Evolutionary conservation across 306 rosid genomes (phyloP), one percentile per base, ranked within the genome.

Genomic region (Vachellia collinsii): DNA sequence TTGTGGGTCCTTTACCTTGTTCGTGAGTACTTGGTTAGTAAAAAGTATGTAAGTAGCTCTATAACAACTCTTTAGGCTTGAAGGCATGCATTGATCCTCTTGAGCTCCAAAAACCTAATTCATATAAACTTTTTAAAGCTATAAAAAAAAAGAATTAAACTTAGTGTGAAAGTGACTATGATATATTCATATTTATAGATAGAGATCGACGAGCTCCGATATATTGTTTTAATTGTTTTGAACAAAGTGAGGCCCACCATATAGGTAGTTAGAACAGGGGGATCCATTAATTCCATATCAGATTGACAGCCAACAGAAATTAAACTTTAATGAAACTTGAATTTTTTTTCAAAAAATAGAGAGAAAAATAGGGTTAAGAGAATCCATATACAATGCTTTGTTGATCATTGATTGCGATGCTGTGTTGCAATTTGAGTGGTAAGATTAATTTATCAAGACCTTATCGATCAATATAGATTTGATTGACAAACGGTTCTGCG

Each of bases 401-500:
- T 51, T 51, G 58, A 54, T 54, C 7, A 3, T 0, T 54, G 8
- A 13, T 19, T 19, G 11, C 42, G 68, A 61, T 44, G 54, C 14
- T 83, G 69, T 69, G 68, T 77, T 84, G 70, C 22, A 87, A 74
- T 58, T 34, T 58, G 84, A 83, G 89, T 25, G 90, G 87, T 85
- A 83, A 84, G 93, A 86, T 86, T 69, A 84, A 75, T 71, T 84
- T 78, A 58, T 66, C 66, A 78, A 70, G 77, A 68, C 72, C 61
- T 59, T 74, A 80, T 82, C 48, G 34, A 44, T 44, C 78, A 71
- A 62, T 82, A 86, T 83, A 77, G 72, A 61, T 77, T 41, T 79
- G 85, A 88, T 82, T 75, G 91, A 92, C 78, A 82, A 80, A 77
- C 43, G 88, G 90, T 84, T 85, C 88, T 74, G 63, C 83, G 37